phyloP scores from a whole-genome alignment of 306 rosid species.

The Lathyrus tuberosus region DNA sequence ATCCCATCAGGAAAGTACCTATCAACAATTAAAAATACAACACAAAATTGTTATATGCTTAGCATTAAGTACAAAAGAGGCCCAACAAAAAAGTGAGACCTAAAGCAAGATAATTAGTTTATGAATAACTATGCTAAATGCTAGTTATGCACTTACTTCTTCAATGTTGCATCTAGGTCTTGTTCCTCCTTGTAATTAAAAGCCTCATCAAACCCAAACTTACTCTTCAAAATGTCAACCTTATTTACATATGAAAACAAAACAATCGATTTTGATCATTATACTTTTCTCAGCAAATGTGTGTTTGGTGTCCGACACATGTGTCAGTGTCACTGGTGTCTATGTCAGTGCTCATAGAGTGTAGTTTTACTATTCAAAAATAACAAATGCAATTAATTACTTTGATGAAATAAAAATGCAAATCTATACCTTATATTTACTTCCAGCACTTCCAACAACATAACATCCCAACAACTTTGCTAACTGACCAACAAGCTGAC shows the following conservation, averaged over 20 bases:
- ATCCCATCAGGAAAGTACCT: constrained; percentile 66
- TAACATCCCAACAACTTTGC: constrained; percentile 64
- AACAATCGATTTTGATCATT: not conserved
- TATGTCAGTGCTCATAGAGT: no score
- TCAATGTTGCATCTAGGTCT: constrained; percentile 45
- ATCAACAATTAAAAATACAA: not conserved
- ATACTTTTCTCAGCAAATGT: no score
- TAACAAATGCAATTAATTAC: not conserved
- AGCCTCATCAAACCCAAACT: constrained; percentile 51
- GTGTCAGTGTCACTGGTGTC: no score
- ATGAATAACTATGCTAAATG: constrained; percentile 1
- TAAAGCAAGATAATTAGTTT: no score
- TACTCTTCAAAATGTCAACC: constrained; percentile 46
- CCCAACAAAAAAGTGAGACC: no score
- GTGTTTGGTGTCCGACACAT: no score
- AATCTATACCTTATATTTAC: constrained; percentile 49
- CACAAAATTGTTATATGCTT: not conserved
- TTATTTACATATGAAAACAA: constrained; percentile 23
- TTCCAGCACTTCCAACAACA: constrained; percentile 71
- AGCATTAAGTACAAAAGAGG: not conserved
- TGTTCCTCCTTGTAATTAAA: constrained; percentile 53
- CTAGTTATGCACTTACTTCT: constrained; percentile 34
- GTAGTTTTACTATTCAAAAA: not conserved
- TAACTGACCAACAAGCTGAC: constrained; percentile 58
- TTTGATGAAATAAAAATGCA: not conserved